These are phyloP conservation scores for Saccharomycopsis capsularis DNA, from an alignment of 805 yeast genomes.

Conservation along the genomic window DNA sequence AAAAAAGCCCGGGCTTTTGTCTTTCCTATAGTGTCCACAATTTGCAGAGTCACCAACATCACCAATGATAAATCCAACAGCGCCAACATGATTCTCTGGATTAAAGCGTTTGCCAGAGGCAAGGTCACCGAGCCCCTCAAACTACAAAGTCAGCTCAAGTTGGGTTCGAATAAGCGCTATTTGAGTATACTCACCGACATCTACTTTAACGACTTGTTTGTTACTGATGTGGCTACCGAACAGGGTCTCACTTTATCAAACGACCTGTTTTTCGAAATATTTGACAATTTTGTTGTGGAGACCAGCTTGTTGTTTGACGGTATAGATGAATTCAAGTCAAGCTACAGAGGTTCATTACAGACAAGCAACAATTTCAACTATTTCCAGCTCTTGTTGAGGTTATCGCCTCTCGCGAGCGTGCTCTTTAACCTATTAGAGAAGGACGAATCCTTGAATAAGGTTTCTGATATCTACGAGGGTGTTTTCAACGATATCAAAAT, in stretches of 20 bases:
- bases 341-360: slow-evolving; percentile 22
- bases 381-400: not conserved
- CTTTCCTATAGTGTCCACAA: slow-evolving; percentile 30
- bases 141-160: slow-evolving; percentile 7
- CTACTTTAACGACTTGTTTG: slow-evolving; percentile 29
- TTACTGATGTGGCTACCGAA: slow-evolving; percentile 20
- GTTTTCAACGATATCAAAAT: not conserved
- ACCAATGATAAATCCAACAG: slow-evolving; percentile 35
- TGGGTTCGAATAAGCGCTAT: not conserved
- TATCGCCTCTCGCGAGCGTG: slow-evolving; percentile 15
- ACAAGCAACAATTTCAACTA: not conserved
- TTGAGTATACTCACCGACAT: slow-evolving; percentile 25
- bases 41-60: slow-evolving; percentile 42
- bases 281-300: slow-evolving; percentile 19
- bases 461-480: not conserved
- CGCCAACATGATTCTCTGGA: slow-evolving; percentile 33
- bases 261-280: not conserved
- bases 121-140: not conserved
- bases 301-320: slow-evolving; percentile 21
- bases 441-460: slow-evolving; percentile 5
- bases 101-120: slow-evolving; percentile 46
- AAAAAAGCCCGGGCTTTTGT: too few relatives aligned
- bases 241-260: not conserved
- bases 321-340: slow-evolving; percentile 32
- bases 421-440: not conserved